These are phyloP conservation scores for Penicillium occitanis DNA, from an alignment of 2,329 filamentous ascomycete species.

Conservation along the genomic window DNA sequence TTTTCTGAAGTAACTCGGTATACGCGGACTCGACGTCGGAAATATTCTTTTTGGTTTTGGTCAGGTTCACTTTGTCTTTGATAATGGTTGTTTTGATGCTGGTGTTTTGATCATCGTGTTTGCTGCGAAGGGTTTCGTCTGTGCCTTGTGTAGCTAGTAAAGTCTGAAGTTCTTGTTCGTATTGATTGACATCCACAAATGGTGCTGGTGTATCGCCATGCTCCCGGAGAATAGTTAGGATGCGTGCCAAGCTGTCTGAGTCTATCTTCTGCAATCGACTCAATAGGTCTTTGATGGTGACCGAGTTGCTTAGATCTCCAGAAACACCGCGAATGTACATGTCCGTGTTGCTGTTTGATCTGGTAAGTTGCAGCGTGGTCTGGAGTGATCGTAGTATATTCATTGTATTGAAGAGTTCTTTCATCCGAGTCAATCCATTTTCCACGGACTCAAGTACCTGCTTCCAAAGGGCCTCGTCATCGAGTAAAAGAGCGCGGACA, in stretches of 20 bases:
- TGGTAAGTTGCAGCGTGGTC: slow-evolving; percentile 31
- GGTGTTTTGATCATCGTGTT: slow-evolving; percentile 66
- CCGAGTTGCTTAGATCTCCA: slow-evolving; percentile 54
- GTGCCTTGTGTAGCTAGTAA: slow-evolving; percentile 50
- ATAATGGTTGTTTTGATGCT: slow-evolving; percentile 59
- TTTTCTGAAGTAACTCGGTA: slow-evolving; percentile 52
- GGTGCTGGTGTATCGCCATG: no score
- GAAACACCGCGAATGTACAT: slow-evolving; percentile 45
- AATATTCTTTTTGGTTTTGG: slow-evolving; percentile 56
- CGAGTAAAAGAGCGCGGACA: slow-evolving; percentile 51
- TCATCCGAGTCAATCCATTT: slow-evolving; percentile 43
- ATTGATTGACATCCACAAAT: slow-evolving; percentile 36
- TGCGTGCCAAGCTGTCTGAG: slow-evolving; percentile 48
- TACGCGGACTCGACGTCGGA: slow-evolving; percentile 57
- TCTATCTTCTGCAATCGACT: slow-evolving; percentile 53
- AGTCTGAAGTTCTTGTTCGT: slow-evolving; percentile 50
- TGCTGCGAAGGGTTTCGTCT: slow-evolving; percentile 63
- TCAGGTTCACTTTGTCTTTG: slow-evolving; percentile 59
- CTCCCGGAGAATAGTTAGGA: slow-evolving; percentile 35
- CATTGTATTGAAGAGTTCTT: slow-evolving; percentile 36
- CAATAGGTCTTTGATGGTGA: slow-evolving; percentile 54
- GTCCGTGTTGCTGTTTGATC: slow-evolving; percentile 36
- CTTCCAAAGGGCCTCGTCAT: slow-evolving; percentile 50
- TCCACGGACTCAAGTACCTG: slow-evolving; percentile 42
- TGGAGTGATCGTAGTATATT: slow-evolving; percentile 31